Conservation (phyloP, 208 protist genomes). For the Trypanosoma boissoni region DNA sequence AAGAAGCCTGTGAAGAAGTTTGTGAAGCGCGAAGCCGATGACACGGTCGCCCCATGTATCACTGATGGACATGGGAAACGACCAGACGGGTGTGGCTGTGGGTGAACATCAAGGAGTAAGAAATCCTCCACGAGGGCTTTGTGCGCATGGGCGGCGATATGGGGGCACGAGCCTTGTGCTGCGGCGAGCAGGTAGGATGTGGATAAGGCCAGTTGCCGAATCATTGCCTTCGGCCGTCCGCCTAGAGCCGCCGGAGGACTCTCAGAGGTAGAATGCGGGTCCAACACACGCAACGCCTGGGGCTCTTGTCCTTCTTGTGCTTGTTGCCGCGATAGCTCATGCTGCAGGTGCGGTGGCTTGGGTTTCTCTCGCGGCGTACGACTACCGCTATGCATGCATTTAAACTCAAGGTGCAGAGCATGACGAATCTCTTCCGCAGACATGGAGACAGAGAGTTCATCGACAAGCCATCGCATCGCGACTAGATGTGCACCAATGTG, state of each 20-base stretch:
- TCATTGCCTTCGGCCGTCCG: neutral
- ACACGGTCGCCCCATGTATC: slow-evolving; percentile 1
- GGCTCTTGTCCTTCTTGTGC: neutral
- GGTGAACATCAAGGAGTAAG: slow-evolving; percentile 39
- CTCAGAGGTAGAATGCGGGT: neutral
- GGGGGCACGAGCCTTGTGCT: slow-evolving; percentile 64
- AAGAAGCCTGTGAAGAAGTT: slow-evolving; percentile 22
- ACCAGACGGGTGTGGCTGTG: slow-evolving; percentile 3
- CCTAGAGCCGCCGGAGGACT: neutral
- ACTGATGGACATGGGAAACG: neutral
- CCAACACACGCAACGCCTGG: neutral
- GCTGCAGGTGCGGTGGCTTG: no score
- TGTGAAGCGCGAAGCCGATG: slow-evolving; percentile 8
- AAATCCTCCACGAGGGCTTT: slow-evolving; percentile 64
- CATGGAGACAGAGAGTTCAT: slow-evolving; percentile 42
- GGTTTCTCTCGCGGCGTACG: neutral
- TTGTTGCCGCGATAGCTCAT: no score
- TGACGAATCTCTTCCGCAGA: slow-evolving; percentile 59
- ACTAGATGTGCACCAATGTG: slow-evolving; percentile 41
- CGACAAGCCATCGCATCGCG: slow-evolving; percentile 50
- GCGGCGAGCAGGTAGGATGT: neutral
- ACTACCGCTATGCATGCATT: neutral
- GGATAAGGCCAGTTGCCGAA: neutral
- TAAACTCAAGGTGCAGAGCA: neutral
- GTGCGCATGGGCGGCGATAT: slow-evolving; percentile 50